A percentile compares a stretch with the other conserved stretches of the same genome.
Conservation (phyloP, 768 basidiomycete species). For the Leccinum barrowsii region DNA sequence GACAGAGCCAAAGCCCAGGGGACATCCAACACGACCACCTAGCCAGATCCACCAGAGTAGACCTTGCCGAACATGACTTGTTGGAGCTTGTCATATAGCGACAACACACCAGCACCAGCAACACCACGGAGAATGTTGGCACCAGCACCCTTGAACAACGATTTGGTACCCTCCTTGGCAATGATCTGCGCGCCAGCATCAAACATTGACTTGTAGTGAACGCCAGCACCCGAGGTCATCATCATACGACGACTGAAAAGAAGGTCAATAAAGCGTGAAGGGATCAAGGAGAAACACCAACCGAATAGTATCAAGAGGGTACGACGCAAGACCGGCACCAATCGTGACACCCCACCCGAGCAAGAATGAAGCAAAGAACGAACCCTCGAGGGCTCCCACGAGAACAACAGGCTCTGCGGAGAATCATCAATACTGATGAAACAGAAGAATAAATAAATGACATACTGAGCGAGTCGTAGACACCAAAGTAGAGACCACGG, state of each 20-base stretch:
- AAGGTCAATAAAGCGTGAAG: constrained; percentile 8
- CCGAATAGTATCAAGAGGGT: constrained; percentile 91
- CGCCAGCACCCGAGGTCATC: constrained; percentile 97
- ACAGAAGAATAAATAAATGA: constrained; percentile 25
- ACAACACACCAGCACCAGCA: constrained; percentile 99
- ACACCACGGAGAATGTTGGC: constrained; percentile 97
- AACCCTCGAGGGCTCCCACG: constrained; percentile 91
- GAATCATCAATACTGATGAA: constrained; percentile 23
- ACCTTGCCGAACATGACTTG: constrained; percentile 97
- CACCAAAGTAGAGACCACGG: constrained; percentile 99
- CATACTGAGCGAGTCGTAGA: constrained; percentile 90
- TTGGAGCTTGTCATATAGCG: constrained; percentile 98
- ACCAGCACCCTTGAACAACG: constrained; percentile 99
- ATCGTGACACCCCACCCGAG: constrained; percentile 99
- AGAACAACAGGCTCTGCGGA: constrained; percentile 90
- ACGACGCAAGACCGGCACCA: constrained; percentile 98
- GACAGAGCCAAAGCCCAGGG: constrained; percentile 31
- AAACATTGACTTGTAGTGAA: constrained; percentile 99
- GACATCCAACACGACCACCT: constrained; percentile 11
- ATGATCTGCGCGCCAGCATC: constrained; percentile 94
- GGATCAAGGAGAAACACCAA: constrained; percentile 21
- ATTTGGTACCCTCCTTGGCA: constrained; percentile 92
- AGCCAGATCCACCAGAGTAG: constrained; percentile 82
- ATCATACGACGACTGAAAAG: constrained; percentile 96
- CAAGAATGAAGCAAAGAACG: constrained; percentile 93